phyloP scores from a whole-genome alignment of 345 rosid species.

The Syzygium oleosum region DNA sequence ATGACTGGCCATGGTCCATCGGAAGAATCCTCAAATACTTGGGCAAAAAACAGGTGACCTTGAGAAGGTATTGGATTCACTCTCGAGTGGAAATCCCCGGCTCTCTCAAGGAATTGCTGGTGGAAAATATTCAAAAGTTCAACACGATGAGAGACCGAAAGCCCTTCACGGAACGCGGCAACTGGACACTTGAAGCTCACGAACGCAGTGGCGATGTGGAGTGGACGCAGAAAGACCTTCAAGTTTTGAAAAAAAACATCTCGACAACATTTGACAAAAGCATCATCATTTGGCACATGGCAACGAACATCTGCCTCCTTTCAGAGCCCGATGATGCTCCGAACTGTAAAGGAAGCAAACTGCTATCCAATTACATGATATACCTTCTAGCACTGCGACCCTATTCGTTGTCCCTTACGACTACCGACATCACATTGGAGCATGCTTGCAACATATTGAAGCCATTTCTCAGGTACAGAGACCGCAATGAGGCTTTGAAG shows the following conservation, averaged over 20 bases:
- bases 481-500: background rate
- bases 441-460: background rate
- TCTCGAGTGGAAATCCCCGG: background rate
- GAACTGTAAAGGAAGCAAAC: background rate
- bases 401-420: background rate
- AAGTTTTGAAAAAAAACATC: background rate
- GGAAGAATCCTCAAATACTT: background rate
- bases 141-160: background rate
- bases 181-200: background rate
- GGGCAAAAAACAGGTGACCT: background rate
- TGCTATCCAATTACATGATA: slow-evolving; percentile 1
- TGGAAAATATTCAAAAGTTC: background rate
- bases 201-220: background rate
- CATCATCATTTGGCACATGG: slow-evolving; percentile 4
- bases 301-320: background rate
- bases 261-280: background rate
- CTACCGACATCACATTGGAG: background rate
- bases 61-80: background rate
- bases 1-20: background rate
- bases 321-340: background rate
- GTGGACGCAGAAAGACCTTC: background rate
- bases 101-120: background rate
- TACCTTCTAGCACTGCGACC: slow-evolving; percentile 5
- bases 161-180: background rate
- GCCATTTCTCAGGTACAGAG: background rate